Conservation (phyloP, 2,329 filamentous ascomycete species). For the Moelleriella libera region DNA sequence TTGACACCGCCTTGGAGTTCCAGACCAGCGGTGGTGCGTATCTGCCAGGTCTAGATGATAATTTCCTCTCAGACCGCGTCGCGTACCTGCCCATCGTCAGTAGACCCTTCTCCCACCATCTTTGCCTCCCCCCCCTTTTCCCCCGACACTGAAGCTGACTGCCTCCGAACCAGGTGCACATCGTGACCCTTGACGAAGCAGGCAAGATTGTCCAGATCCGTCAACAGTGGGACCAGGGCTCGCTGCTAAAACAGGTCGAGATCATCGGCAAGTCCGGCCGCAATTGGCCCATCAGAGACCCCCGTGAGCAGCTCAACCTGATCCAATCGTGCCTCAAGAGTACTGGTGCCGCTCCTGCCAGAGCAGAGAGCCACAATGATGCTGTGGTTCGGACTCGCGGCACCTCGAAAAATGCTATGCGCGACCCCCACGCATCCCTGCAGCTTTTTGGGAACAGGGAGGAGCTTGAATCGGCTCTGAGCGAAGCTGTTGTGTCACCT, state of each 20-base stretch:
- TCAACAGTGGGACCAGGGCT: conserved; percentile 88
- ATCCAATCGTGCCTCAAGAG: conserved; percentile 48
- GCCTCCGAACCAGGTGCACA: conserved; percentile 50
- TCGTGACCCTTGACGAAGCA: conserved; percentile 67
- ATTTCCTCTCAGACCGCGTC: conserved; percentile 73
- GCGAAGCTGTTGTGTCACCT: conserved; percentile 39
- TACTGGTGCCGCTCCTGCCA: conserved; percentile 20
- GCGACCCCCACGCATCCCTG: conserved; percentile 57
- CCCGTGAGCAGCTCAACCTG: conserved; percentile 67
- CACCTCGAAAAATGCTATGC: conserved; percentile 37
- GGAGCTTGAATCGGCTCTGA: conserved; percentile 35
- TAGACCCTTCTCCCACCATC: conserved; percentile 8
- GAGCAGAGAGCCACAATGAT: conserved; percentile 20
- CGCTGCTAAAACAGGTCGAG: conserved; percentile 83
- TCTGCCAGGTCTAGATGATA: conserved; percentile 81
- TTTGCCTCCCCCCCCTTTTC: not conserved
- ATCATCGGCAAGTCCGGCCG: conserved; percentile 81
- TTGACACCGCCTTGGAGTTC: conserved; percentile 76
- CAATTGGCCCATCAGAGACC: conserved; percentile 91
- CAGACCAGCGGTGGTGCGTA: conserved; percentile 68
- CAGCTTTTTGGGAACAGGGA: conserved; percentile 62
- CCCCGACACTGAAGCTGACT: not conserved
- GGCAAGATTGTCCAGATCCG: conserved; percentile 78
- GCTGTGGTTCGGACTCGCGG: conserved; percentile 30
- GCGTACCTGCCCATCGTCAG: conserved; percentile 72